These are phyloP conservation scores for Tetracladium marchalianum DNA, from an alignment of 495 filamentous ascomycete genomes.

Conservation along the genomic window DNA sequence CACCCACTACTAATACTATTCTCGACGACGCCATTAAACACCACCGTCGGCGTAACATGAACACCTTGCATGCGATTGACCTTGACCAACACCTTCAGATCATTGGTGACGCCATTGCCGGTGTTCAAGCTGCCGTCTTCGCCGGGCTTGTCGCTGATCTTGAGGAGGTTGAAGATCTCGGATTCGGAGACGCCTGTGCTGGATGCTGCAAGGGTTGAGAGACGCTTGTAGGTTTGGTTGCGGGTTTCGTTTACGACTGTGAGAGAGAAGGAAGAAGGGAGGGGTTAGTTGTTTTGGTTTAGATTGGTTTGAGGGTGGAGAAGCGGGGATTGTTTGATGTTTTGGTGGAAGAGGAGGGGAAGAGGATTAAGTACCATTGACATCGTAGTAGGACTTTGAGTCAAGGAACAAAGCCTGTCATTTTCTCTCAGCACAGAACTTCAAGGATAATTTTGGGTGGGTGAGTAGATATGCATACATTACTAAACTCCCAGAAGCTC, in stretches of 20 bases:
- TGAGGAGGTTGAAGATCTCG: conserved; percentile 53
- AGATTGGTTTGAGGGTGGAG: no score
- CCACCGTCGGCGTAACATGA: conserved; percentile 82
- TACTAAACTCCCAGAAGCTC: conserved; percentile 71
- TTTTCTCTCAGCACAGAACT: not conserved
- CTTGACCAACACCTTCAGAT: conserved; percentile 78
- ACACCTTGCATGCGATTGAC: conserved; percentile 66
- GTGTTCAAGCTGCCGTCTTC: conserved; percentile 56
- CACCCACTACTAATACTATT: conserved; percentile 69
- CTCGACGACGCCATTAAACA: conserved; percentile 80
- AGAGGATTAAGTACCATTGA: conserved; percentile 25
- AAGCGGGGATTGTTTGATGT: no score
- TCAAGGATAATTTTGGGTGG: not conserved
- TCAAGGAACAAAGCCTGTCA: conserved; percentile 49
- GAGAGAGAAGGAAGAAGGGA: not conserved
- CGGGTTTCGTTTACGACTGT: conserved; percentile 65
- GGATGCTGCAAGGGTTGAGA: conserved; percentile 52
- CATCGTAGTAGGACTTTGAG: conserved; percentile 71
- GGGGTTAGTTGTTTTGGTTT: no score
- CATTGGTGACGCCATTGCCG: conserved; percentile 73
- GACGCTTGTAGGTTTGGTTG: conserved; percentile 72
- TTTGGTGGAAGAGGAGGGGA: no score
- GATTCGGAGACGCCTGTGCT: conserved; percentile 57
- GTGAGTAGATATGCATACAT: conserved; percentile 10
- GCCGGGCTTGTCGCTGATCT: conserved; percentile 49